Conservation (phyloP, 139 green algal genomes). For the Chlorella sp. region DNA sequence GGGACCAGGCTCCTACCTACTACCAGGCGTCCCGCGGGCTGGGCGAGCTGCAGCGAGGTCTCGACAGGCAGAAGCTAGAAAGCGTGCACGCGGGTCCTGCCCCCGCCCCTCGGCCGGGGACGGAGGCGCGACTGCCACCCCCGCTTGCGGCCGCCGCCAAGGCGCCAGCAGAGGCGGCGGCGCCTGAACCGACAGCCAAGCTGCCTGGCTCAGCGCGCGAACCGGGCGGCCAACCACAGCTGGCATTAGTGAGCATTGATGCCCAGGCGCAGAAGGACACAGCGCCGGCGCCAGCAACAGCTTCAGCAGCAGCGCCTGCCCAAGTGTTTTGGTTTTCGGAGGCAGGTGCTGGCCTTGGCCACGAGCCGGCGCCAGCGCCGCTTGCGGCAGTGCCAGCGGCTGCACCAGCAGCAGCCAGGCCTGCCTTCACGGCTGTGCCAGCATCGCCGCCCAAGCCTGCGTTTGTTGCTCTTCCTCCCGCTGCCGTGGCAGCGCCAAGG, state of each 20-base stretch:
- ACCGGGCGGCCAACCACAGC: neutral
- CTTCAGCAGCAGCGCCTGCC: neutral
- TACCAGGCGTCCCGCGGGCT: conserved; percentile 2
- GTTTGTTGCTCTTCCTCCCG: neutral
- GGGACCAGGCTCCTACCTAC: conserved; percentile 3
- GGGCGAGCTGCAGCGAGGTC: too few species aligned
- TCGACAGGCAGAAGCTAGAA: too few species aligned
- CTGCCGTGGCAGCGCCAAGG: neutral
- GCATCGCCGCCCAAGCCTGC: neutral
- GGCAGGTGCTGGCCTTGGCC: neutral
- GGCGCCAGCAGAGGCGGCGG: too few species aligned
- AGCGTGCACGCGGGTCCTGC: too few species aligned
- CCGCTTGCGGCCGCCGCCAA: too few species aligned
- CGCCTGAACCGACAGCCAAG: too few species aligned
- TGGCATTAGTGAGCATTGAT: neutral
- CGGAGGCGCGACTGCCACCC: too few species aligned
- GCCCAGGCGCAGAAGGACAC: neutral
- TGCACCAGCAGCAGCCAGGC: neutral
- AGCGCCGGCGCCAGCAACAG: neutral
- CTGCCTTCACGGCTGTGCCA: too few species aligned
- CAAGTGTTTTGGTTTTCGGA: too few species aligned
- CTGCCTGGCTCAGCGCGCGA: neutral
- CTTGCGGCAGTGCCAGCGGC: neutral
- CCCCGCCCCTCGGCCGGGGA: too few species aligned
- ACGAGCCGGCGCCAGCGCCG: too few species aligned